A percentile compares a stretch with the other conserved stretches of the same genome.
Conservation (phyloP, 257 asterid species). For the Solanum dulcamara region DNA sequence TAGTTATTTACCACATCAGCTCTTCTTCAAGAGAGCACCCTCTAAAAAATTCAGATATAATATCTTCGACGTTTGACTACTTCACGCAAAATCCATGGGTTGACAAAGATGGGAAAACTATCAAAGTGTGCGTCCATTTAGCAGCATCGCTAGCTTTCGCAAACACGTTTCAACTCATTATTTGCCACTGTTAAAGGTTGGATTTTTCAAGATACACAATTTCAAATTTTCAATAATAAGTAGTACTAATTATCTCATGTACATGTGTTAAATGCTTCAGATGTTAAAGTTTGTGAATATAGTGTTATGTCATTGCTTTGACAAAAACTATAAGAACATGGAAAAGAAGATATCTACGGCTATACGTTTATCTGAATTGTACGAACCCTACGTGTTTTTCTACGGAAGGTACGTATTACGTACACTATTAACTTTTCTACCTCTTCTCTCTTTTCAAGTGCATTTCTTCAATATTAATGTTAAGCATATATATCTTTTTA, state of each 20-base stretch:
- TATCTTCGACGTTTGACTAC: slow-evolving; percentile 10
- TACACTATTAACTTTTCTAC: not conserved
- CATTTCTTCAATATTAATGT: not conserved
- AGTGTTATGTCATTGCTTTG: slow-evolving; percentile 20
- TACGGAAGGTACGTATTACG: slow-evolving; percentile 34
- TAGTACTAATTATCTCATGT: not conserved
- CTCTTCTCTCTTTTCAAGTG: not conserved
- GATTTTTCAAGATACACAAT: no score
- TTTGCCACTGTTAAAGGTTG: slow-evolving; percentile 34
- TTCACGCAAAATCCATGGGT: slow-evolving; percentile 26
- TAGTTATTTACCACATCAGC: slow-evolving; percentile 38
- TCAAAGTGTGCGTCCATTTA: slow-evolving; percentile 14
- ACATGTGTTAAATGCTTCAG: not conserved
- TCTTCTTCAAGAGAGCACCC: slow-evolving; percentile 26
- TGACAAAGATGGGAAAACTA: slow-evolving; percentile 18
- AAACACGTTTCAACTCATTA: slow-evolving; percentile 29
- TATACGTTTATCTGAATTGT: slow-evolving; percentile 26
- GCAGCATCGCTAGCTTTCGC: slow-evolving; percentile 36
- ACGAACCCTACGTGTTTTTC: slow-evolving; percentile 37
- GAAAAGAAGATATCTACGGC: slow-evolving; percentile 17
- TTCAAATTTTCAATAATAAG: not conserved
- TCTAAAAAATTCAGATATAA: slow-evolving; percentile 13
- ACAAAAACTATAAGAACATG: slow-evolving; percentile 5
- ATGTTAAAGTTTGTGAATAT: not conserved
- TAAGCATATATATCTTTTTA: not conserved